Evolutionary conservation across 176 grass and related monocot genomes (phyloP).

Genomic region (Elymus sibiricus): DNA sequence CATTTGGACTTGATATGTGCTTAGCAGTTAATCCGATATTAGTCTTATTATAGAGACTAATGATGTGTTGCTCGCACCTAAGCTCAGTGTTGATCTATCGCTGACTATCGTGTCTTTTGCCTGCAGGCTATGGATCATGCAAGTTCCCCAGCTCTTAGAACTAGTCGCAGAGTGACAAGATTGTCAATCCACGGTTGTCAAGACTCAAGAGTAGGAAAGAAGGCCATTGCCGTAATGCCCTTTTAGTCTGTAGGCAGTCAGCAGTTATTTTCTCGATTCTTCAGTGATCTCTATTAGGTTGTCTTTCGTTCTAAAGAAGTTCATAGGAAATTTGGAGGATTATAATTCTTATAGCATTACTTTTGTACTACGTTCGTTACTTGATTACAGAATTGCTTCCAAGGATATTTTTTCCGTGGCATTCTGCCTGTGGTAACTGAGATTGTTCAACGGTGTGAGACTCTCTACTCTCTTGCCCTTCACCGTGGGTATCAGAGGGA

Average conservation of each 20-base stretch:
- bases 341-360: not conserved
- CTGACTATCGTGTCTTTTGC: not conserved
- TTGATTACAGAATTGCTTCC: not conserved
- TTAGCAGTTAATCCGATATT: too few species aligned
- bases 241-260: not conserved
- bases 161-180: not conserved
- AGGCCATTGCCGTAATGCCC: constrained; percentile 29
- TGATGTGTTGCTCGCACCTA: not conserved
- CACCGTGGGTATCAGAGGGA: too few species aligned
- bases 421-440: too few species aligned
- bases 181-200: not conserved
- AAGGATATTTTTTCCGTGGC: too few species aligned
- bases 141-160: constrained; percentile 24
- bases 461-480: too few species aligned
- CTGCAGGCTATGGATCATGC: constrained; percentile 35
- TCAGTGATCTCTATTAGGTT: not conserved
- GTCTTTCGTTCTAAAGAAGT: not conserved
- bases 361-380: not conserved
- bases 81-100: not conserved
- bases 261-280: not conserved
- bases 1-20: too few species aligned
- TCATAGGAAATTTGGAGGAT: not conserved
- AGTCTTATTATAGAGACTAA: not conserved
- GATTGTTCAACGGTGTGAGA: too few species aligned
- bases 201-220: not conserved